Conservation (phyloP, 495 filamentous ascomycete genomes). For the Talaromyces borbonicus region DNA sequence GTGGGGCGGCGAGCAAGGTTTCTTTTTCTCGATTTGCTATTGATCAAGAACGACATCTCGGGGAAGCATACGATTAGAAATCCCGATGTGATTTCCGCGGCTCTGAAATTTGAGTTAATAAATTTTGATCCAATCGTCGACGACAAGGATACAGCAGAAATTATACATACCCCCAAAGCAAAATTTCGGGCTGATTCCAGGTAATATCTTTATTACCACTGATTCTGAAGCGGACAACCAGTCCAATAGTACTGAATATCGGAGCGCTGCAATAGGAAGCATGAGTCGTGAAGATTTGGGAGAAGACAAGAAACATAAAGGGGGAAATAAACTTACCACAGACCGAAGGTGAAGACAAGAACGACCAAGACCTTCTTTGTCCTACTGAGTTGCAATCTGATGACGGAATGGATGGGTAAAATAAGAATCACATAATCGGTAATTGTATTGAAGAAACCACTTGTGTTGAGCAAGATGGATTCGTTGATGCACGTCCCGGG, state of each 20-base stretch:
- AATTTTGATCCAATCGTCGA: not conserved
- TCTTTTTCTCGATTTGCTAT: not conserved
- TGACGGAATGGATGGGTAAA: conserved; percentile 17
- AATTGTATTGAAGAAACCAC: conserved; percentile 21
- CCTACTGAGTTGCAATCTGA: conserved; percentile 13
- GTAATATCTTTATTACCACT: conserved; percentile 16
- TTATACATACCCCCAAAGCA: conserved; percentile 14
- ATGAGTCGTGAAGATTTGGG: not conserved
- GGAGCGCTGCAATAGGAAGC: conserved; percentile 12
- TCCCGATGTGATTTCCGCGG: conserved; percentile 8
- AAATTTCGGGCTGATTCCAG: conserved; percentile 18
- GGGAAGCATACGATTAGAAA: conserved; percentile 9
- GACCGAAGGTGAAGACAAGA: conserved; percentile 20
- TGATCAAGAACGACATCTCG: conserved; percentile 8
- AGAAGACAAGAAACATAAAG: not conserved
- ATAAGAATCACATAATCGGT: conserved; percentile 22
- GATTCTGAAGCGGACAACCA: conserved; percentile 14
- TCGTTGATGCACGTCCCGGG: conserved; percentile 16
- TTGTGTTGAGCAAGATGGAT: conserved; percentile 15
- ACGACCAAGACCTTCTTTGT: conserved; percentile 16
- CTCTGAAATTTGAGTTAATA: conserved; percentile 2
- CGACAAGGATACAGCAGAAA: not conserved
- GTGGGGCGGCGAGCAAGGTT: conserved; percentile 1
- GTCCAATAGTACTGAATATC: conserved; percentile 17
- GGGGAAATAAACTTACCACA: conserved; percentile 10